Percentiles rank a stretch among this genome's conserved stretches.
Conservation (phyloP, 2,329 filamentous ascomycete species). For the Neonectria coccinea region DNA sequence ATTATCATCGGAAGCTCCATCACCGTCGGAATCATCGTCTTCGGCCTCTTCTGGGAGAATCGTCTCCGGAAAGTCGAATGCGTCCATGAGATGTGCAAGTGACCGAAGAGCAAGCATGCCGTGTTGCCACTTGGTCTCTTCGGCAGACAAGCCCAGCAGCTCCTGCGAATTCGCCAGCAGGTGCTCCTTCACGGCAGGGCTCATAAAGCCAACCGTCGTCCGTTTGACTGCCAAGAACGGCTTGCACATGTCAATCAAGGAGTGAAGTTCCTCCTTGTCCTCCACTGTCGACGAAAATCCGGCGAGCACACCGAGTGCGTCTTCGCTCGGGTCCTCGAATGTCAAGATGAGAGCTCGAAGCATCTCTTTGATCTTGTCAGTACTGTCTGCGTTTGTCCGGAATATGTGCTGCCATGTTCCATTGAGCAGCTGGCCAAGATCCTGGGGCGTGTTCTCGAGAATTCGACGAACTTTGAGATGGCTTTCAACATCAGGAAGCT, state of each 20-base stretch:
- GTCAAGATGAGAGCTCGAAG: slow-evolving; percentile 56
- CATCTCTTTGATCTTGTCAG: slow-evolving; percentile 57
- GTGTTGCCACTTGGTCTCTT: slow-evolving; percentile 57
- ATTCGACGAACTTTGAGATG: slow-evolving; percentile 54
- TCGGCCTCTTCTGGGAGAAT: slow-evolving; percentile 20
- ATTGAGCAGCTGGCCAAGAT: slow-evolving; percentile 52
- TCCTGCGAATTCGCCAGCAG: slow-evolving; percentile 53
- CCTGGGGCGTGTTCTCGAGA: slow-evolving; percentile 55
- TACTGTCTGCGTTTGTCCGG: slow-evolving; percentile 45
- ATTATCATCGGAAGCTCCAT: slow-evolving; percentile 12
- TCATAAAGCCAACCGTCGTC: slow-evolving; percentile 34
- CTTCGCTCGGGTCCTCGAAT: slow-evolving; percentile 55
- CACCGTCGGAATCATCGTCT: background rate
- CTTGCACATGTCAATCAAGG: slow-evolving; percentile 53
- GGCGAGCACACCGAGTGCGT: slow-evolving; percentile 53
- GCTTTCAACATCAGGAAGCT: slow-evolving; percentile 52
- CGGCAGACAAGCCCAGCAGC: slow-evolving; percentile 50
- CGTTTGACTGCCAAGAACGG: slow-evolving; percentile 48
- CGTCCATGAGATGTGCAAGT: slow-evolving; percentile 53
- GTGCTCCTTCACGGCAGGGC: slow-evolving; percentile 53
- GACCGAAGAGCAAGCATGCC: slow-evolving; percentile 54
- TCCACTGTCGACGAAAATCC: slow-evolving; percentile 49
- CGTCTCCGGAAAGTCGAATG: slow-evolving; percentile 45
- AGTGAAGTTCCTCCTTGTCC: slow-evolving; percentile 50
- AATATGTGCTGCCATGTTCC: slow-evolving; percentile 55